Percentiles rank a stretch among this genome's conserved stretches.
Conservation (phyloP, 805 yeast genomes). For the Barnettozyma californica region DNA sequence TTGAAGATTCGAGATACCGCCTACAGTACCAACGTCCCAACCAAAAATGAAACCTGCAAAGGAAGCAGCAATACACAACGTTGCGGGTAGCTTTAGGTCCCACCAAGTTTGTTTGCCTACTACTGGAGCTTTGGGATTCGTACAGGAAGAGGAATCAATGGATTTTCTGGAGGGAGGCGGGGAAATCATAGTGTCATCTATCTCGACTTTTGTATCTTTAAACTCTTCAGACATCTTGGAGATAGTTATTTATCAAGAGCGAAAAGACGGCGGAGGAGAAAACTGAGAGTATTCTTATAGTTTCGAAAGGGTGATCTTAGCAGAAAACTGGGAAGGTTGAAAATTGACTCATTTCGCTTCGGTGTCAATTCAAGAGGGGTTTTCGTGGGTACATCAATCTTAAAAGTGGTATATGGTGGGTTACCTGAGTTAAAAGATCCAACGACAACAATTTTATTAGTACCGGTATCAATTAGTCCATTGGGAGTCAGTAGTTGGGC, state of each 20-base stretch:
- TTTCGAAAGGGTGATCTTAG: too few relatives aligned
- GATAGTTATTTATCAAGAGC: not conserved
- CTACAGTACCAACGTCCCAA: constrained; percentile 75
- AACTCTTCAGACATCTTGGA: not conserved
- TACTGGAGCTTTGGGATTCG: not conserved
- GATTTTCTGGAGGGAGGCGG: not conserved
- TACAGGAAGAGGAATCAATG: not conserved
- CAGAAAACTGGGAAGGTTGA: not conserved
- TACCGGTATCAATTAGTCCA: too few relatives aligned
- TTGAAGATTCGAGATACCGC: constrained; percentile 64
- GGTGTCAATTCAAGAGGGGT: not conserved
- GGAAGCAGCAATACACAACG: constrained; percentile 39
- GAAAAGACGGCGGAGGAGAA: not conserved
- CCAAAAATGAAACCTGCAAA: constrained; percentile 72
- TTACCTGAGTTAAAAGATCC: too few relatives aligned
- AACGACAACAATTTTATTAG: too few relatives aligned
- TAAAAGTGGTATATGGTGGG: too few relatives aligned
- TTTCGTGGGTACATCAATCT: too few relatives aligned
- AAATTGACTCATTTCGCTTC: not conserved
- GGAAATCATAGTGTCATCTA: not conserved
- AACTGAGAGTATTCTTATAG: not conserved
- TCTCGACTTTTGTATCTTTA: not conserved
- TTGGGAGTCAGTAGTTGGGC: too few relatives aligned
- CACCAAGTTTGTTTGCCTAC: not conserved
- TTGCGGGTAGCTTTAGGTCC: constrained; percentile 5